Percentiles rank a stretch among this genome's conserved stretches.
Evolutionary conservation across 78 protist species (phyloP).

Genomic region (Guillardia theta): DNA sequence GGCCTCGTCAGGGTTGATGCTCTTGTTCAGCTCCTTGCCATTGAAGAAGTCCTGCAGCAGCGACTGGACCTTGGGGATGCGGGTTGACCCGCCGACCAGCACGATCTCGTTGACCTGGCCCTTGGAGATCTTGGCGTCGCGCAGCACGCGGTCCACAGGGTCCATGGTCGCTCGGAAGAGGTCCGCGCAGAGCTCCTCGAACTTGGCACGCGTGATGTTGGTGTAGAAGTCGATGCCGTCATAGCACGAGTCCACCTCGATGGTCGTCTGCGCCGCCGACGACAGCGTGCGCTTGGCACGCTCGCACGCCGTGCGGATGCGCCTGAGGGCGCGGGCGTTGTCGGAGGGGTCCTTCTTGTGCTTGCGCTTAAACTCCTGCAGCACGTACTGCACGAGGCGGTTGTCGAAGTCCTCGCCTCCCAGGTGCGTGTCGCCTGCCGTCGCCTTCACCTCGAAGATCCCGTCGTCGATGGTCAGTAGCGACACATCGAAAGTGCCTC

Average conservation of each 20-base stretch:
- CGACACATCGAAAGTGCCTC: slow-evolving; percentile 96
- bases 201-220: slow-evolving; percentile 86
- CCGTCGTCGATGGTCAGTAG: slow-evolving; percentile 77
- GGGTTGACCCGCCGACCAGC: slow-evolving; percentile 93
- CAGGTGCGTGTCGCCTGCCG: slow-evolving; percentile 79
- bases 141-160: slow-evolving; percentile 64
- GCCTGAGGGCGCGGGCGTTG: slow-evolving; percentile 77
- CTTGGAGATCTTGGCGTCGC: slow-evolving; percentile 84
- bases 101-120: slow-evolving; percentile 84
- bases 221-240: slow-evolving; percentile 91
- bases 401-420: slow-evolving; percentile 11
- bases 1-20: slow-evolving; percentile 93
- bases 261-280: slow-evolving; percentile 68
- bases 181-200: slow-evolving; percentile 85
- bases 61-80: slow-evolving; percentile 90
- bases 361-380: slow-evolving; percentile 76
- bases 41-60: slow-evolving; percentile 84
- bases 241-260: slow-evolving; percentile 83
- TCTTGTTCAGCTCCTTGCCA: slow-evolving; percentile 83
- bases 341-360: slow-evolving; percentile 72
- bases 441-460: slow-evolving; percentile 82
- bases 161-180: slow-evolving; percentile 72
- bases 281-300: slow-evolving; percentile 78
- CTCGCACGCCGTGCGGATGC: slow-evolving; percentile 91
- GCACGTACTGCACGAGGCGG: slow-evolving; percentile 83